phyloP scores from a whole-genome alignment of 129 eudicot species.

The Dittrichia graveolens region DNA sequence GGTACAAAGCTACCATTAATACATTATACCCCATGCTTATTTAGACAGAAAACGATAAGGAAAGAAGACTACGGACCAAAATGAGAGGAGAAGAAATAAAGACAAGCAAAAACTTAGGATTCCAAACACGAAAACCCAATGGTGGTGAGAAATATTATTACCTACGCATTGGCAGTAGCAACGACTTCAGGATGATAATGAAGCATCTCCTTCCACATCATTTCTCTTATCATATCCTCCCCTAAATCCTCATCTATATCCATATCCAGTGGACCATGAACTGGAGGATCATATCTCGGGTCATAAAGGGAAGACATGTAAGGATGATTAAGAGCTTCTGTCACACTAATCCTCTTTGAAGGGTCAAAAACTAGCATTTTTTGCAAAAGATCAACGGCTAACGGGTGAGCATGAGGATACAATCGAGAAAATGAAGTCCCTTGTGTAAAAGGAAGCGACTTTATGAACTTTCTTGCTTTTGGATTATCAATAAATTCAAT shows the following conservation, averaged over 20 bases:
- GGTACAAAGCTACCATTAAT: slow-evolving; percentile 33
- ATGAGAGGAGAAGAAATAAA: not conserved
- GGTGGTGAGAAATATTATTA: slow-evolving; percentile 24
- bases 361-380: slow-evolving; percentile 88
- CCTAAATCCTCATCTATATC: slow-evolving; percentile 83
- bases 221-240: slow-evolving; percentile 79
- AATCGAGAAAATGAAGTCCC: slow-evolving; percentile 62
- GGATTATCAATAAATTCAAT: slow-evolving; percentile 79
- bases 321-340: slow-evolving; percentile 81
- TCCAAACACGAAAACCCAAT: slow-evolving; percentile 18
- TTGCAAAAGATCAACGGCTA: slow-evolving; percentile 76
- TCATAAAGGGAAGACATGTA: slow-evolving; percentile 79
- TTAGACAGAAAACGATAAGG: slow-evolving; percentile 26
- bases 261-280: slow-evolving; percentile 58
- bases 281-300: slow-evolving; percentile 66
- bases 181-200: slow-evolving; percentile 72
- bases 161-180: slow-evolving; percentile 40
- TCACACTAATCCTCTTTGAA: slow-evolving; percentile 75
- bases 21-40: slow-evolving; percentile 42
- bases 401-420: slow-evolving; percentile 69
- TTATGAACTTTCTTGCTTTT: slow-evolving; percentile 66
- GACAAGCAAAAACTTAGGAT: not conserved
- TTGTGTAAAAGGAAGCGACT: slow-evolving; percentile 63
- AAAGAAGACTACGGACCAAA: too few species aligned
- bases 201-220: slow-evolving; percentile 78